phyloP scores from a whole-genome alignment of 176 grass and related monocot species.

The Musa schizocarpa region DNA sequence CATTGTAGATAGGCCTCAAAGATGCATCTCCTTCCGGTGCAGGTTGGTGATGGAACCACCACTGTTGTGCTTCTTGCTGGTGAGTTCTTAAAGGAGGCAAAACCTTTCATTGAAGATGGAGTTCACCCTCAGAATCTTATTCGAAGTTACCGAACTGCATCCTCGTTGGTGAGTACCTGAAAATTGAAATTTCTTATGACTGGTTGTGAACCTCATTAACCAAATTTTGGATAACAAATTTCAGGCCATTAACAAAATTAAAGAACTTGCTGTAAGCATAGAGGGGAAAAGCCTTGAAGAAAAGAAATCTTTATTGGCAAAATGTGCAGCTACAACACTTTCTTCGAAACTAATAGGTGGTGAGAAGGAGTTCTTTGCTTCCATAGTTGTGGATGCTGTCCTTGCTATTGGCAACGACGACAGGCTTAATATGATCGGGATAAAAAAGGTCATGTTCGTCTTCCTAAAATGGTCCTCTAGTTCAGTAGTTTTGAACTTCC shows the following conservation, averaged over 20 bases:
- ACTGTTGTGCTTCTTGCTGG: slow-evolving; percentile 94
- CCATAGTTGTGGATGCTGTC: slow-evolving; percentile 93
- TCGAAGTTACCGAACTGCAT: slow-evolving; percentile 63
- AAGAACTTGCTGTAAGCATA: slow-evolving; percentile 90
- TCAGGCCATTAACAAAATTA: slow-evolving; percentile 77
- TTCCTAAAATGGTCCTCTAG: not conserved
- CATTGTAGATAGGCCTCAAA: slow-evolving; percentile 1
- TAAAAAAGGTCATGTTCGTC: slow-evolving; percentile 59
- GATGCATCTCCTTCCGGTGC: slow-evolving; percentile 8
- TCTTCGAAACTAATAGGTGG: slow-evolving; percentile 86
- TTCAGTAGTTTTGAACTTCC: not conserved
- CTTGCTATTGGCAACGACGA: slow-evolving; percentile 79
- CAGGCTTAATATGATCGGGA: slow-evolving; percentile 85
- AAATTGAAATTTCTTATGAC: slow-evolving; percentile 3
- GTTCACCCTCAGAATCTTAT: slow-evolving; percentile 86
- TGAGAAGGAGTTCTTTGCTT: slow-evolving; percentile 89
- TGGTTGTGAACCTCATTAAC: not conserved
- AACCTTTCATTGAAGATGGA: slow-evolving; percentile 95
- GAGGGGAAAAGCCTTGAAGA: slow-evolving; percentile 93
- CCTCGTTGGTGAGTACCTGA: slow-evolving; percentile 36
- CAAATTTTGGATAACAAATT: slow-evolving; percentile 9
- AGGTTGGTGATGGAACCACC: slow-evolving; percentile 99
- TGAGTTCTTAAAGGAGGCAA: slow-evolving; percentile 90
- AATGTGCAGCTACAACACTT: slow-evolving; percentile 89
- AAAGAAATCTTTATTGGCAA: slow-evolving; percentile 74